Base-by-base conservation (phyloP, 768 basidiomycete genomes). In the Mycena albidolilacea region DNA sequence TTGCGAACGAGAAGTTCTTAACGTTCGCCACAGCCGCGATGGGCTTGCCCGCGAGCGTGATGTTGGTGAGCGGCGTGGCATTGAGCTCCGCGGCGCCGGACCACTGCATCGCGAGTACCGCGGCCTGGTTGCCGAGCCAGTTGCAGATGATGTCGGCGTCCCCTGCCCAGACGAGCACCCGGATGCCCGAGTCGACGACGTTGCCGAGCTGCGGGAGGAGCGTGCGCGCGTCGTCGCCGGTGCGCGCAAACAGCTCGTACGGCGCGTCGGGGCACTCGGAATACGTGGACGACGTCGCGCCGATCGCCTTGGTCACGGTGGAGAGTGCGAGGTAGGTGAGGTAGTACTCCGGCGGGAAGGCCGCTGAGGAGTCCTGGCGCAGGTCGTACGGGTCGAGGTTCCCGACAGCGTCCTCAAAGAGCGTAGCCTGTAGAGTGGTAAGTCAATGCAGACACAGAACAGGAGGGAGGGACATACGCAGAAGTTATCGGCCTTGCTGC, bases 1-100 rank as follows among this genome's bases (percentile, higher is more conserved):
- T 91, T 90, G 90, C 91, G 77, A 92, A 93, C 0, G 88, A 83
- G 76, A 92, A 91, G 71, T 90, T 90, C 71, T 89, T 89, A 30
- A 92, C 88, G 62, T 91, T 91, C 77, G 89, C 86, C 12, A 91
- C 84, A 0, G 90, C 87, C 0, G 89, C 91, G 7, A 92, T 85
- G 0, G 89, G 73, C 7, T 76, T 81, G 2, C 87, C 89, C 37
- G 83, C 61, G 35, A 92, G 85, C 0, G 90, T 91, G 82, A 92
- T 90, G 73, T 91, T 91, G 6, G 73, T 84, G 63, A 88, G 82
- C 0, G 82, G 81, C 0, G 82, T 80, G 2, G 79, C 78, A 23
- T 85, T 83, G 11, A 82, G 81, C 65, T 70, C 78, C 64, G 75
- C 78, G 69, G 85, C 84, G 8, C 87, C 87, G 64, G 79, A 83